Conservation (phyloP, 2,329 filamentous ascomycete genomes). For the Xylariaceae sp. region DNA sequence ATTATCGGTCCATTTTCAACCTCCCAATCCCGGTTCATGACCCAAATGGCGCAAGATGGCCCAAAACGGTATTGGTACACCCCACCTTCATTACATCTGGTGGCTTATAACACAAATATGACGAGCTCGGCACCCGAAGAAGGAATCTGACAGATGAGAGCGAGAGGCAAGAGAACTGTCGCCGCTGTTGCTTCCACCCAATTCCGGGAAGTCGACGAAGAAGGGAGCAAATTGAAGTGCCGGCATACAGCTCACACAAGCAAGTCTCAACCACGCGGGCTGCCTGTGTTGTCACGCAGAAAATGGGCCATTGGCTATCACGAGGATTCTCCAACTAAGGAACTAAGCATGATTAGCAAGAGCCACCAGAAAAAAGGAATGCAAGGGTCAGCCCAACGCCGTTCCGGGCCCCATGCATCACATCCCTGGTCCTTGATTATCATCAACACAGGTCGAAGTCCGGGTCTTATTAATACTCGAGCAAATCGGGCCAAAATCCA, state of each 20-base stretch:
- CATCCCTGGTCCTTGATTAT: constrained; percentile 20
- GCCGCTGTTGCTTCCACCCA: background rate
- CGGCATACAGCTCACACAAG: constrained; percentile 14
- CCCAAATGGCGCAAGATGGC: constrained; percentile 12
- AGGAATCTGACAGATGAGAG: constrained; percentile 1
- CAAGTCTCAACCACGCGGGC: constrained; percentile 1
- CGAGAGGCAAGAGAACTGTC: background rate
- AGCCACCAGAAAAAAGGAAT: constrained; percentile 25
- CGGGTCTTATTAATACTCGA: constrained; percentile 20
- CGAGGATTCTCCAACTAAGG: constrained; percentile 26
- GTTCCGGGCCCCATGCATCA: constrained; percentile 23
- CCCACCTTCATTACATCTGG: constrained; percentile 14
- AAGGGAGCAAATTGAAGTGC: constrained; percentile 12
- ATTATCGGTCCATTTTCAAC: constrained; percentile 15
- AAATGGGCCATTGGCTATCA: constrained; percentile 16
- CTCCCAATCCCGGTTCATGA: constrained; percentile 14
- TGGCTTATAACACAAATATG: constrained; percentile 14
- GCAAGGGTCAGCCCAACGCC: constrained; percentile 27
- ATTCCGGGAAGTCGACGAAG: constrained; percentile 1
- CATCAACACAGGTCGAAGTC: constrained; percentile 12
- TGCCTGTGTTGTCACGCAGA: constrained; percentile 24
- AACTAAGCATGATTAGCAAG: constrained; percentile 16
- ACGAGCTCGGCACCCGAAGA: constrained; percentile 8
- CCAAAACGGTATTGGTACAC: constrained; percentile 25
- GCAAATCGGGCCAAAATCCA: constrained; percentile 11